Evolutionary conservation across 169 alveolate genomes (phyloP).

Genomic region (Besnoitia besnoiti): DNA sequence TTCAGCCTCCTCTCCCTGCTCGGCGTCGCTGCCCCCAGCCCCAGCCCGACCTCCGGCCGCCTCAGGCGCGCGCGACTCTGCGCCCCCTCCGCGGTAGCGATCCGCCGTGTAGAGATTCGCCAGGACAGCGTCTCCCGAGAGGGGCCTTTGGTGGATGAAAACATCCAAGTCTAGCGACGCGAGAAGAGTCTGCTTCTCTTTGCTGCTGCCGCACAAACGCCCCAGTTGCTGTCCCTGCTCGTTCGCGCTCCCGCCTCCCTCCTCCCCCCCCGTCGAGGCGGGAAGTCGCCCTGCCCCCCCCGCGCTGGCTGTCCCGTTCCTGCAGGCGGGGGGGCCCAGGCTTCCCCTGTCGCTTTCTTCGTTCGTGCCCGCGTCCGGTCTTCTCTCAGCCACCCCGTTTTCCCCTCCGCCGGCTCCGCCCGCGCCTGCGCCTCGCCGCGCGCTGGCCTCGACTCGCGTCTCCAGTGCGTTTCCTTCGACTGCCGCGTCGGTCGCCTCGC

Average conservation of each 20-base stretch:
- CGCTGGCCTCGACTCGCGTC: background rate
- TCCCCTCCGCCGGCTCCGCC: background rate
- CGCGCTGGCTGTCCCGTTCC: no score
- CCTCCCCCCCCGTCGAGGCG: background rate
- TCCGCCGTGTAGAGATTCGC: background rate
- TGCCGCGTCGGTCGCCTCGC: no score
- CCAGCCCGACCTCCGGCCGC: background rate
- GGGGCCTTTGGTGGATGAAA: slow-evolving; percentile 20
- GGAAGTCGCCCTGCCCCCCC: background rate
- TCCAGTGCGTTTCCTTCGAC: background rate
- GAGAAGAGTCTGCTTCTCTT: background rate
- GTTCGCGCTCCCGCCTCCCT: background rate
- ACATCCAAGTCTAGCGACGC: slow-evolving; percentile 11
- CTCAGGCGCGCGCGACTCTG: background rate
- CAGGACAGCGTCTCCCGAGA: background rate
- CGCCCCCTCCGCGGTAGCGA: background rate
- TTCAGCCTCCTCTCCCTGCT: no score
- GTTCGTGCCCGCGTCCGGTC: no score
- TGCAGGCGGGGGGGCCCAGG: no score
- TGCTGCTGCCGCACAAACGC: background rate
- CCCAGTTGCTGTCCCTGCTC: background rate
- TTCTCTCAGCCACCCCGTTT: no score
- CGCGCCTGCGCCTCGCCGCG: background rate
- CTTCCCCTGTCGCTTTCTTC: background rate
- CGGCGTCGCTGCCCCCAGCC: background rate